Base-by-base conservation (phyloP, 495 filamentous ascomycete genomes). In the Talaromyces proteolyticus region DNA sequence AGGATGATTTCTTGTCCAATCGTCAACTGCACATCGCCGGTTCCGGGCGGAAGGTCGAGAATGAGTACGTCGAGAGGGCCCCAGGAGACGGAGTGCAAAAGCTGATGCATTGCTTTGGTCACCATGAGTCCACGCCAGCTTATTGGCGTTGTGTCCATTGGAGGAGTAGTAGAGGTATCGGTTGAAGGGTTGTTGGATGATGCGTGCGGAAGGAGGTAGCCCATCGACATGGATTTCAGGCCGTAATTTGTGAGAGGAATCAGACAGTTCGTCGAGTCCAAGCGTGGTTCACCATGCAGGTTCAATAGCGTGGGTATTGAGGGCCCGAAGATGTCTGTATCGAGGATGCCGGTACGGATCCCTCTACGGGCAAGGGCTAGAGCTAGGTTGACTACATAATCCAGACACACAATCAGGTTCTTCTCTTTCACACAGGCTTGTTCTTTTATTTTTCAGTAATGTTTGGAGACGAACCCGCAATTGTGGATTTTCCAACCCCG, bases 101-200 rank as follows among this genome's bases (percentile, higher is more conserved):
- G 79, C 61, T 99, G 93, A 54, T 96, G 91, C 57, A 99, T 72
- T 0, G 94, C 93, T 67, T 99, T 99, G 73, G 92, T 91, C 16
- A 97, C 87, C 91, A 99, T 97, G 17, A 95, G 76, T 1, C 93
- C 93, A 26, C 93, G 82, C 93, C 94, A 99, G 34, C 89, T 88
- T n/a, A 99, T 85, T 3, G 93, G 87, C 1, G 81, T 81, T 29
- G 82, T 77, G 57, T 87, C 84, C 51, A 80, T 79, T 0, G 69
- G 71, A n/a, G 64, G 53, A 50, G 58, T 47, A 16, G 57, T 56
- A 6, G 58, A 50, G 12, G 52, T 49, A 23, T 55, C 16, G 38
- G 17, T 55, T n/a, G 38, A 42, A 2, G 48, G 38, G 45, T 60
- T 49, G n/a, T 44, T 21, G 8, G 51, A 40, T 46, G 45, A 19